Base-by-base conservation (phyloP, 1,139 yeast species). In the Saccharomyces hybrid region DNA sequence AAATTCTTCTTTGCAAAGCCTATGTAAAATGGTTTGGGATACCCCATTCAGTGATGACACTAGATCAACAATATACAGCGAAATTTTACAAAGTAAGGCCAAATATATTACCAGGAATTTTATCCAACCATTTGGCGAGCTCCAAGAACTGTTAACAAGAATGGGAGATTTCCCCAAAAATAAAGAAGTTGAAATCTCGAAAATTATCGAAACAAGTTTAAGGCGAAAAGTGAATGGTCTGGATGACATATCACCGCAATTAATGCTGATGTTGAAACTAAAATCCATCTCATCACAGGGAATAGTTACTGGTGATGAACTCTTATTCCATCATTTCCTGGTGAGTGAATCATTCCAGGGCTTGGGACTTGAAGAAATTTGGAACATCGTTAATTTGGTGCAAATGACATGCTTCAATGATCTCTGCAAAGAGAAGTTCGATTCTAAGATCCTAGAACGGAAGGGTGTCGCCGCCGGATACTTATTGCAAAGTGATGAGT, bases 11-110 rank as follows among this genome's bases (percentile, higher is more conserved):
- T 55, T 71, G 14, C 56, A 62, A 7, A 77, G 74, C 55, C 62
- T 77, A 58, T 72, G 70, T 55, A 76, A 73, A 58, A 63, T 76
- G 12, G 68, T 74, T 24, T 73, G 78, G 74, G 75, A 73, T 54
- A 71, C 78, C 1, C 52, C 64, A 4, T 66, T 75, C 11, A 71
- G 74, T 7, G 64, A 68, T 8, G 69, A 69, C n/a, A 58, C 65
- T 14, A 65, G 78, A 53, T 67, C 61, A 54, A 56, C 65, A 24
- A 57, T 74, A 12, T 75, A 73, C 64, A 62, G 66, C 24, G 62
- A 59, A 34, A 46, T 69, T 49, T 58, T 71, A 59, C 62, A 66
- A 53, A 65, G 68, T 54, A 61, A 61, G 47, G 59, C 56, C 16
- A 60, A 59, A 14, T 53, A 65, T 27, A 61, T 65, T 12, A 61